These are phyloP conservation scores for Aphanomyces euteiches DNA, from an alignment of 352 stramenopile genomes.

Conservation along the genomic window DNA sequence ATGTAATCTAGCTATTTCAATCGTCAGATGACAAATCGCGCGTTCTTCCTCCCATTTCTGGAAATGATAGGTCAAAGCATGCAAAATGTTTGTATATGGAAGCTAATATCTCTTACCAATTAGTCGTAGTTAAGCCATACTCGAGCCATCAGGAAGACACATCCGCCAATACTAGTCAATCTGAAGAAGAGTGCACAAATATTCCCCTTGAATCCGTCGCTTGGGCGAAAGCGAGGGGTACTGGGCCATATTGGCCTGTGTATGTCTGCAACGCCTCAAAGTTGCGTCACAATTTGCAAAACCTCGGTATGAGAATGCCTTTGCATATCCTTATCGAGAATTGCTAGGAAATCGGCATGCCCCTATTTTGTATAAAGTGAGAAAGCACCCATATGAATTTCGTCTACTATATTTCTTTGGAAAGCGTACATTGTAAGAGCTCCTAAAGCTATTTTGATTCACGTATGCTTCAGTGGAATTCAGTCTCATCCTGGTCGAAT, in stretches of 20 bases:
- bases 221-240: neutral
- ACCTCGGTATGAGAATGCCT: neutral
- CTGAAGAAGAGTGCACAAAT: neutral
- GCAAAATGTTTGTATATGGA: too few relatives aligned
- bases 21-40: too few relatives aligned
- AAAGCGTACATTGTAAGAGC: slow-evolving; percentile 7
- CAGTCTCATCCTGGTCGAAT: neutral
- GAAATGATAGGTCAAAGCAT: too few relatives aligned
- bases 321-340: neutral
- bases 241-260: slow-evolving; percentile 5
- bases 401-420: slow-evolving; percentile 10
- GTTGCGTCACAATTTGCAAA: neutral
- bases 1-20: too few relatives aligned
- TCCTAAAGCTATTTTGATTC: neutral
- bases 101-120: too few relatives aligned
- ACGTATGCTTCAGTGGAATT: neutral
- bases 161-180: neutral
- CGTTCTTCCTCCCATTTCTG: too few relatives aligned
- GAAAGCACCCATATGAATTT: neutral
- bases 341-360: slow-evolving; percentile 2
- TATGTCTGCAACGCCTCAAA: slow-evolving; percentile 7
- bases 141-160: neutral
- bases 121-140: neutral
- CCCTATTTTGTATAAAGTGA: neutral
- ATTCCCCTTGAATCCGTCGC: neutral